Evolutionary conservation across 805 yeast genomes (phyloP), one percentile per base, ranked within the genome.

Genomic region (Zygoascus biomembranicola): DNA sequence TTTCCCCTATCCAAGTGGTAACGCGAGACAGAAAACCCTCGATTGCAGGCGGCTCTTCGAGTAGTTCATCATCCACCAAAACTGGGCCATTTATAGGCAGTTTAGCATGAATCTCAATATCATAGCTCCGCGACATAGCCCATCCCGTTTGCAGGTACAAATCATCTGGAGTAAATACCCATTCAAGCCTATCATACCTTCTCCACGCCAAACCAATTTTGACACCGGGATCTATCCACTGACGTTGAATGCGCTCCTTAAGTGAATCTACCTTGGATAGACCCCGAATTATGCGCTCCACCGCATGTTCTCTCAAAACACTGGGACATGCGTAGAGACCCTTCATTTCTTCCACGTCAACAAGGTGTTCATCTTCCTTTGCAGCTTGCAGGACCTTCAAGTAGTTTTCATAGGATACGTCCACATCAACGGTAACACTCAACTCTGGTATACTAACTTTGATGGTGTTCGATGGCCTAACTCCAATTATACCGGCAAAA

Each of bases 21-120:
- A 84, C 64, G 49, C 83, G 74, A 2, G 79, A 70, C 19, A 90
- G 66, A 64, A 86, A 90, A 0, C 98, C 98, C 69, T 92, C 98
- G 9, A 89, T 66, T 0, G 96, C 83, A 0, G 69, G 51, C 0
- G 97, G 97, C 63, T 85, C 95, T 0, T 58, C 49, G 18, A 73
- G 8, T 9, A 50, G 44, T 8, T 55, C 52, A 1, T 65, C 67
- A 16, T 59, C 55, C 19, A 52, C 49, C 13, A 50, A 51, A 8
- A 69, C 62, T 10, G 52, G 51, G 8, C 60, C 59, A 2, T 70
- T 63, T 43, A 63, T 63, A 11, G 68, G 63, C 13, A 39, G 58
- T 60, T 32, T 59, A 32, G 51, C 74, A 43, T 95, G 71, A 19
- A 85, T 65, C 63, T 90, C 92, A n/a, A 90, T 63, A 43, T 71